phyloP scores from a whole-genome alignment of 352 stramenopile species.

The Globisporangium alternatum region DNA sequence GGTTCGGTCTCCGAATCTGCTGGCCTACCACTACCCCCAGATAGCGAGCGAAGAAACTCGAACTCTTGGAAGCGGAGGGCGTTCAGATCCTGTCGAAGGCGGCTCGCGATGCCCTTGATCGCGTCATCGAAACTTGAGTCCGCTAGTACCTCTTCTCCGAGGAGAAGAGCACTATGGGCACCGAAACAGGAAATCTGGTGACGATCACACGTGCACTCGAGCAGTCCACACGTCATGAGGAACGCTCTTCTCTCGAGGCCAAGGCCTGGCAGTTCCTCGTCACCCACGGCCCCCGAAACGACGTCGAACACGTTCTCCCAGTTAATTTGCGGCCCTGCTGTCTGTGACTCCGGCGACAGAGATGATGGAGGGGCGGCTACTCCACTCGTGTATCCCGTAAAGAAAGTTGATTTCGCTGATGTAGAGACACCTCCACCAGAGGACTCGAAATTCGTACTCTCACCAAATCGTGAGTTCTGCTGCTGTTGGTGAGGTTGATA shows the following conservation, averaged over 20 bases:
- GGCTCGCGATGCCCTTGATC: neutral
- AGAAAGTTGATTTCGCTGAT: neutral
- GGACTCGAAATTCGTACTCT: neutral
- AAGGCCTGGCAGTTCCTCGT: constrained; percentile 1
- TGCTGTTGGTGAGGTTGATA: neutral
- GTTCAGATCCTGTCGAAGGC: constrained; percentile 15
- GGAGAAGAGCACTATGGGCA: neutral
- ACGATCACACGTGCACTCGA: constrained; percentile 1
- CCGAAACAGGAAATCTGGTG: neutral
- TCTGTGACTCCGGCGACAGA: neutral
- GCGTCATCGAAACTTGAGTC: neutral
- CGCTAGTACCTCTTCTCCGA: neutral
- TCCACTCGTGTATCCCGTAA: neutral
- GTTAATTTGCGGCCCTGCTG: neutral
- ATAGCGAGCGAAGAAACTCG: constrained; percentile 14
- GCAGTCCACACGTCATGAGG: constrained; percentile 12
- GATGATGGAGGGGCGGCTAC: neutral
- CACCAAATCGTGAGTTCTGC: neutral
- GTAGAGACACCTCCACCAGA: neutral
- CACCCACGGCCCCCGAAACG: constrained; percentile 4
- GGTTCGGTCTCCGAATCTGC: neutral
- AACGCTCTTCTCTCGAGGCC: neutral
- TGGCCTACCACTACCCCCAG: neutral
- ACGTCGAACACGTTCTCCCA: constrained; percentile 18
- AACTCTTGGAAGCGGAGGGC: constrained; percentile 19